Base-by-base conservation (phyloP, 331 rosid species). In the Dryas integrifolia region DNA sequence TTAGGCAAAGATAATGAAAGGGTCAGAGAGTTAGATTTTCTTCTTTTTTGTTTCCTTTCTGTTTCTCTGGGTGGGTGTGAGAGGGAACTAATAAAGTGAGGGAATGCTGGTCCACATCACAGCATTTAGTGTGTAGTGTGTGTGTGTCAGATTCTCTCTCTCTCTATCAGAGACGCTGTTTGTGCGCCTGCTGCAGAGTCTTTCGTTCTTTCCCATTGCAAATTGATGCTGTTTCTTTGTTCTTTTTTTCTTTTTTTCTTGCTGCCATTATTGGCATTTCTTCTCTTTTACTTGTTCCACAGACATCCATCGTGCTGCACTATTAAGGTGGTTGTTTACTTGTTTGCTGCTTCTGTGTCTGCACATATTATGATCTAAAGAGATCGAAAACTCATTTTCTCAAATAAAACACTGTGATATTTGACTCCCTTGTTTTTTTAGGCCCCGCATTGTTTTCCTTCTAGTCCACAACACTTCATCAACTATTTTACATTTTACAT, bases 91-190 rank as follows among this genome's bases (percentile, higher is more conserved):
- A 86, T 71, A 80, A 86, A 82, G 85, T 65, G 72, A 21, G 4
- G 13, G 26, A 39, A 82, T 82, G 85, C 83, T 83, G 96, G 90
- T 80, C 90, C 96, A 86, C 83, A 45, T 4, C 76, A 74, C 73
- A 80, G 63, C 80, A 82, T 81, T 80, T 83, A 84, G 74, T 81
- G 48, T 73, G 70, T 55, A 73, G 81, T 66, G 82, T 70, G 41
- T 72, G 40, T 81, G 80, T 82, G 90, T 85, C 88, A 87, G 90
- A 82, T 67, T 77, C 84, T 52, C 71, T 77, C 68, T 69, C 75
- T 30, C 62, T 41, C 72, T 58, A 63, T 50, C 61, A 56, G 71
- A 78, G 60, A 67, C 76, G 61, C 38, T 67, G 50, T 70, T 75
- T 67, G 80, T 85, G 86, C 81, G 82, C 77, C 84, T 84, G 82